These are phyloP conservation scores for Epichloe uncinata DNA, from an alignment of 2,329 filamentous ascomycete species.

Conservation along the genomic window DNA sequence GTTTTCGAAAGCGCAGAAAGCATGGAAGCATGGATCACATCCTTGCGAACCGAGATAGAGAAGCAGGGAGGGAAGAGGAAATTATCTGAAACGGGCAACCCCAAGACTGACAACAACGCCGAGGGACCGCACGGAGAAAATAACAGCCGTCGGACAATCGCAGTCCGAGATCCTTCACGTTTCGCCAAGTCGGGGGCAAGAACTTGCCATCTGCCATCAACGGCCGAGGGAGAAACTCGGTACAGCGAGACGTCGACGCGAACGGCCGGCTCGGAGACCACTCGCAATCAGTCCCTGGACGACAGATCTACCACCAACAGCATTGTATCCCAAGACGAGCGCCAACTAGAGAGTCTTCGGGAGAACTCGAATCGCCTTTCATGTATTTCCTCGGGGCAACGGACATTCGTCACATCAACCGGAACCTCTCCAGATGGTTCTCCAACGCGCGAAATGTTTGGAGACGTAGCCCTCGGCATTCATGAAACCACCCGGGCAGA, in stretches of 20 bases:
- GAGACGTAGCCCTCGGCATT: slow-evolving; percentile 20
- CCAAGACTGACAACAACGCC: slow-evolving; percentile 29
- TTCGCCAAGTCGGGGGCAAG: slow-evolving; percentile 16
- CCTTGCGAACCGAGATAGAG: slow-evolving; percentile 57
- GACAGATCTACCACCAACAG: slow-evolving; percentile 45
- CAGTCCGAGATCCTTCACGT: slow-evolving; percentile 34
- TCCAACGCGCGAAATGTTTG: slow-evolving; percentile 32
- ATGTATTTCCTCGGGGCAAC: slow-evolving; percentile 45
- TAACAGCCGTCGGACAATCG: slow-evolving; percentile 31
- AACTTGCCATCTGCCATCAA: background rate
- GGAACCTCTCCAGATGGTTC: slow-evolving; percentile 45
- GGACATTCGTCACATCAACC: slow-evolving; percentile 45
- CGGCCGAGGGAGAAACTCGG: background rate
- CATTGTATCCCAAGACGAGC: slow-evolving; percentile 43
- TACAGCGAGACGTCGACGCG: slow-evolving; percentile 6
- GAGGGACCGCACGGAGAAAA: slow-evolving; percentile 22
- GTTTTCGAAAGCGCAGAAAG: slow-evolving; percentile 60
- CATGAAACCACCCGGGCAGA: slow-evolving; percentile 18
- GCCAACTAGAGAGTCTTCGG: slow-evolving; percentile 42
- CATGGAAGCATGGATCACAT: slow-evolving; percentile 63
- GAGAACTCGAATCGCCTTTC: slow-evolving; percentile 45
- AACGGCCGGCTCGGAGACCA: slow-evolving; percentile 11
- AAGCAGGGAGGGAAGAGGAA: slow-evolving; percentile 52
- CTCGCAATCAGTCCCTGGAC: slow-evolving; percentile 32
- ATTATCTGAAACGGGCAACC: slow-evolving; percentile 44